phyloP scores from a whole-genome alignment of 495 filamentous ascomycete genomes.

The Penicillium turbatum region DNA sequence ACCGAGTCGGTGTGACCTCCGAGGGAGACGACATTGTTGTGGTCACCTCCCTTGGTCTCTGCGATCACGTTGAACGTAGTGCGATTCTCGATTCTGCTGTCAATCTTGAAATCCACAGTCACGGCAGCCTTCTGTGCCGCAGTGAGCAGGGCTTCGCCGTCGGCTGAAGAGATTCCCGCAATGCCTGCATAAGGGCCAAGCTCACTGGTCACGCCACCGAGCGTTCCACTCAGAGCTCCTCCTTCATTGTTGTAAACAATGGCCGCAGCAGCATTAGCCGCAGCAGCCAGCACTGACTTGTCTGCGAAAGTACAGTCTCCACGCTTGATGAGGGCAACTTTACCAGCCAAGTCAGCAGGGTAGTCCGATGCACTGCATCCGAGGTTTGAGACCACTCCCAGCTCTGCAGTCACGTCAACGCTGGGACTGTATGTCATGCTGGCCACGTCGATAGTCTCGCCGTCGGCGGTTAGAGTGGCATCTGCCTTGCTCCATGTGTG shows the following conservation, averaged over 20 bases:
- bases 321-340: slow-evolving; percentile 59
- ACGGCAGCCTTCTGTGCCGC: slow-evolving; percentile 34
- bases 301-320: slow-evolving; percentile 57
- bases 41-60: slow-evolving; percentile 59
- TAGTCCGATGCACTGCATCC: slow-evolving; percentile 57
- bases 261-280: slow-evolving; percentile 53
- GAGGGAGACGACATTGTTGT: slow-evolving; percentile 57
- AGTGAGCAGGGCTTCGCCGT: slow-evolving; percentile 46
- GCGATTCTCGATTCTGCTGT: slow-evolving; percentile 43
- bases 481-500: slow-evolving; percentile 32
- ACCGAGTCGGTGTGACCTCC: slow-evolving; percentile 72
- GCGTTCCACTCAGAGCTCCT: slow-evolving; percentile 50
- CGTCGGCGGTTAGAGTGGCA: slow-evolving; percentile 27
- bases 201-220: slow-evolving; percentile 47
- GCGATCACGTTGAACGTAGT: slow-evolving; percentile 65
- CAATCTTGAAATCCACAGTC: slow-evolving; percentile 26
- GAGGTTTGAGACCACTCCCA: slow-evolving; percentile 49
- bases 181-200: slow-evolving; percentile 49
- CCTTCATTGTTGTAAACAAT: slow-evolving; percentile 64
- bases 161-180: slow-evolving; percentile 48
- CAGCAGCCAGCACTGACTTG: slow-evolving; percentile 57
- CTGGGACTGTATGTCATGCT: slow-evolving; percentile 46
- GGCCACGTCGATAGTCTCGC: slow-evolving; percentile 18
- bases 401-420: slow-evolving; percentile 40
- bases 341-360: slow-evolving; percentile 49